Evolutionary conservation across 305 asterid genomes (phyloP).

Genomic region (Withania somnifera): DNA sequence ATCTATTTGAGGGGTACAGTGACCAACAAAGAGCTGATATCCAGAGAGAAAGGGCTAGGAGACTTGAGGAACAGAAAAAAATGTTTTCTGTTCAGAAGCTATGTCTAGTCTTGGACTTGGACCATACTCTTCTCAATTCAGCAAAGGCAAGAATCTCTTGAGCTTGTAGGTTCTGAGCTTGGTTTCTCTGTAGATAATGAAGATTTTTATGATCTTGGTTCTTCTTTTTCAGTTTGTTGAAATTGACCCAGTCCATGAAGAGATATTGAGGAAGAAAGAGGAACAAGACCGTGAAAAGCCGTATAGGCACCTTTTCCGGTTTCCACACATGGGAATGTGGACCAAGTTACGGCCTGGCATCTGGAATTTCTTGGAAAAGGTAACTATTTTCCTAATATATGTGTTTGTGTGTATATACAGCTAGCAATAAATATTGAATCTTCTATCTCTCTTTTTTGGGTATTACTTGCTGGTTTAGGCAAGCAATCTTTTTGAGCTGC

Average conservation of each 20-base stretch:
- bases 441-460: conserved; percentile 7
- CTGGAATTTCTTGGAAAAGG: conserved; percentile 98
- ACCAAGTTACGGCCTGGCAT: conserved; percentile 96
- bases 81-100: conserved; percentile 78
- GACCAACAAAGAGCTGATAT: conserved; percentile 84
- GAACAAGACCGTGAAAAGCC: conserved; percentile 84
- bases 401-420: background rate
- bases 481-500: conserved; percentile 79
- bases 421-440: background rate
- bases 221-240: conserved; percentile 62
- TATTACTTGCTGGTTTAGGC: conserved; percentile 40
- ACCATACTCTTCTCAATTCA: conserved; percentile 91
- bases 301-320: conserved; percentile 69
- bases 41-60: conserved; percentile 81
- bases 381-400: conserved; percentile 5
- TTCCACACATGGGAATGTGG: conserved; percentile 99
- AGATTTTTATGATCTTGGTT: conserved; percentile 8
- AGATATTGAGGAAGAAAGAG: conserved; percentile 84
- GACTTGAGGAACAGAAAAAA: conserved; percentile 85
- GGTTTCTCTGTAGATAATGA: background rate
- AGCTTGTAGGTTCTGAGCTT: background rate
- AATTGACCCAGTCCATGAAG: conserved; percentile 75
- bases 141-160: conserved; percentile 56
- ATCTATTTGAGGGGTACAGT: conserved; percentile 79
- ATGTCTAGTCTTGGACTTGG: conserved; percentile 94